Percentiles rank a stretch among this genome's conserved stretches.
phyloP scores from a whole-genome alignment of 1,284 basidiomycete genomes.

The Lentinula novae-zelandiae region DNA sequence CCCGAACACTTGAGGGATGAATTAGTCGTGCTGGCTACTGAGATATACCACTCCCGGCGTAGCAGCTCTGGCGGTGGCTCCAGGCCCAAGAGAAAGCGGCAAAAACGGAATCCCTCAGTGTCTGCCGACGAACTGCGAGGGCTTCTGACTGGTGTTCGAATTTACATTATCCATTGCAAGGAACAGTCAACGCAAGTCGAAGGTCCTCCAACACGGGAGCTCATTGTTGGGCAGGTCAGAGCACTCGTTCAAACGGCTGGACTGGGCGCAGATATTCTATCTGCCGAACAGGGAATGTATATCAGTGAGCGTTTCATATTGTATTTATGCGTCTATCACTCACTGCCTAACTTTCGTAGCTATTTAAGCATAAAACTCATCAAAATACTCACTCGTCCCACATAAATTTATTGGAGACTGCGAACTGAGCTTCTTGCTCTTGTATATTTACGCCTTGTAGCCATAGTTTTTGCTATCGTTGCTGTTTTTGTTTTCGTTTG shows the following conservation, averaged over 20 bases:
- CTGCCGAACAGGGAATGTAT: slow-evolving; percentile 68
- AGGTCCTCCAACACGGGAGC: slow-evolving; percentile 41
- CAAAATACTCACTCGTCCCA: background rate
- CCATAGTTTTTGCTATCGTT: slow-evolving; percentile 7
- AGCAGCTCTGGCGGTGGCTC: background rate
- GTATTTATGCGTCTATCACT: background rate
- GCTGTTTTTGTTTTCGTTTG: background rate
- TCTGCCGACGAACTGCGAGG: slow-evolving; percentile 40
- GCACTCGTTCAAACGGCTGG: slow-evolving; percentile 48
- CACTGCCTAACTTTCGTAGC: background rate
- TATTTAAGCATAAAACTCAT: background rate
- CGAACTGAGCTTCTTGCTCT: background rate
- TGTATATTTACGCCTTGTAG: slow-evolving; percentile 13
- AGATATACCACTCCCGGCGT: slow-evolving; percentile 9
- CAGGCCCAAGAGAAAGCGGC: slow-evolving; percentile 13
- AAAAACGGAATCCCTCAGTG: slow-evolving; percentile 16
- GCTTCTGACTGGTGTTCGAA: slow-evolving; percentile 52
- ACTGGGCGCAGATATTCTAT: slow-evolving; percentile 61
- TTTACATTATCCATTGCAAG: slow-evolving; percentile 82
- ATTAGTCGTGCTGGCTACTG: slow-evolving; percentile 11
- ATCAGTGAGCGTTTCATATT: slow-evolving; percentile 49
- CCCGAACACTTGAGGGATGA: slow-evolving; percentile 56
- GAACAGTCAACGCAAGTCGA: slow-evolving; percentile 45
- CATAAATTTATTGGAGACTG: background rate
- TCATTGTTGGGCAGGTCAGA: slow-evolving; percentile 63